Conservation (phyloP, 2,329 filamentous ascomycete genomes). For the Daldinia sp. region DNA sequence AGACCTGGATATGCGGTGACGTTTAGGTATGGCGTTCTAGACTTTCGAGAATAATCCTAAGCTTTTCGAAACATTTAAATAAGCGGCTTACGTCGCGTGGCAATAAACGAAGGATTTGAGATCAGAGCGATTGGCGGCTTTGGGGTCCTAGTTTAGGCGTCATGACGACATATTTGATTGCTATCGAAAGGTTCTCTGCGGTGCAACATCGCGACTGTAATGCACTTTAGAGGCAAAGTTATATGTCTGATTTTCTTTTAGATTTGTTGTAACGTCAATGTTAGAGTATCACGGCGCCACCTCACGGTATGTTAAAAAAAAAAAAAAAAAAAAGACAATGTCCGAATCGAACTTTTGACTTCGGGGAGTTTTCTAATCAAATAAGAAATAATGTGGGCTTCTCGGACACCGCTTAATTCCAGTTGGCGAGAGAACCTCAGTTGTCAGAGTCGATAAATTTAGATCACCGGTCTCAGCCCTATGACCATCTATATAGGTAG, state of each 20-base stretch:
- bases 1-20: conserved; percentile 1
- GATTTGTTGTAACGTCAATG: not conserved
- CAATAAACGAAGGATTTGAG: conserved; percentile 7
- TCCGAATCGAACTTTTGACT: conserved; percentile 13
- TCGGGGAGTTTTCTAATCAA: not conserved
- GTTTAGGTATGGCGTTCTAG: conserved; percentile 7
- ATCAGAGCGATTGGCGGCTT: not conserved
- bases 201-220: conserved; percentile 25
- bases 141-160: not conserved
- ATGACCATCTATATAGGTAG: not conserved
- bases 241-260: not conserved
- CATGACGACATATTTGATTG: conserved; percentile 30
- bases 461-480: conserved; percentile 32
- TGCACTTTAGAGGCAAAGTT: conserved; percentile 24
- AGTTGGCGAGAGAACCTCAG: conserved; percentile 23
- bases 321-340: not conserved
- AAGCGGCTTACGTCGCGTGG: conserved; percentile 11
- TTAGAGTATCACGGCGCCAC: not conserved
- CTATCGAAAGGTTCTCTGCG: conserved; percentile 29
- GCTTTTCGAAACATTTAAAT: not conserved
- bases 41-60: not conserved
- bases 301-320: not conserved
- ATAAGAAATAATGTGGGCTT: conserved; percentile 3
- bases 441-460: conserved; percentile 30
- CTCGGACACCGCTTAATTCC: conserved; percentile 19